Evolutionary conservation across 176 grass and related monocot genomes (phyloP).

Genomic region (Lolium perenne): DNA sequence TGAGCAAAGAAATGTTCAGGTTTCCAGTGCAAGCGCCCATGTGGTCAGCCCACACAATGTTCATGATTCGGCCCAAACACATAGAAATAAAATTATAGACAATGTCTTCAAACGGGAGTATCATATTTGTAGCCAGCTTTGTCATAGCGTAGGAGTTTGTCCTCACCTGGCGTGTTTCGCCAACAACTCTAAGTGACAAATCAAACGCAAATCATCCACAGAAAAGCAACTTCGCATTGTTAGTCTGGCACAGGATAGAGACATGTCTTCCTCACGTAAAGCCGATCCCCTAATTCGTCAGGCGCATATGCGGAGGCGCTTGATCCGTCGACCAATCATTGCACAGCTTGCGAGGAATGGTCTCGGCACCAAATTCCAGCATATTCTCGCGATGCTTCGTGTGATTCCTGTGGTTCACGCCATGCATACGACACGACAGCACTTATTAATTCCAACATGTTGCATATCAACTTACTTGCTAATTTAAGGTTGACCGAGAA

Average conservation of each 20-base stretch:
- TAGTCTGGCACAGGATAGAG: background rate
- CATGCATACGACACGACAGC: too few species aligned
- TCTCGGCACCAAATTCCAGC: constrained; percentile 36
- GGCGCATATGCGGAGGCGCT: background rate
- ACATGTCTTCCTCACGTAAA: background rate
- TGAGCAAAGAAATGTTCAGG: background rate
- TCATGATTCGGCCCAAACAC: background rate
- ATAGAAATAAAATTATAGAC: too few species aligned
- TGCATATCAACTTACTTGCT: too few species aligned
- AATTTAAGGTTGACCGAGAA: too few species aligned
- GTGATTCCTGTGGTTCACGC: background rate
- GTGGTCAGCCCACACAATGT: background rate
- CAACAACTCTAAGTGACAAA: background rate
- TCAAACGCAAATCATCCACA: background rate
- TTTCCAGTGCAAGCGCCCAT: background rate
- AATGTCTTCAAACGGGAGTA: too few species aligned
- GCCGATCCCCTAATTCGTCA: background rate
- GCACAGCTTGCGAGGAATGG: constrained; percentile 20
- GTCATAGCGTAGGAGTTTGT: too few species aligned
- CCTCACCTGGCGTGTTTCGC: too few species aligned
- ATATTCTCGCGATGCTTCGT: constrained; percentile 29
- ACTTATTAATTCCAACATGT: too few species aligned
- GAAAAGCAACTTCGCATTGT: background rate
- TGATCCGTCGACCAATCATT: constrained; percentile 13
- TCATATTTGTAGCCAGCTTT: too few species aligned